Evolutionary conservation across 164 flowering plant genomes (phyloP), one percentile per base, ranked within the genome.

Genomic region (Akebia trifoliata): DNA sequence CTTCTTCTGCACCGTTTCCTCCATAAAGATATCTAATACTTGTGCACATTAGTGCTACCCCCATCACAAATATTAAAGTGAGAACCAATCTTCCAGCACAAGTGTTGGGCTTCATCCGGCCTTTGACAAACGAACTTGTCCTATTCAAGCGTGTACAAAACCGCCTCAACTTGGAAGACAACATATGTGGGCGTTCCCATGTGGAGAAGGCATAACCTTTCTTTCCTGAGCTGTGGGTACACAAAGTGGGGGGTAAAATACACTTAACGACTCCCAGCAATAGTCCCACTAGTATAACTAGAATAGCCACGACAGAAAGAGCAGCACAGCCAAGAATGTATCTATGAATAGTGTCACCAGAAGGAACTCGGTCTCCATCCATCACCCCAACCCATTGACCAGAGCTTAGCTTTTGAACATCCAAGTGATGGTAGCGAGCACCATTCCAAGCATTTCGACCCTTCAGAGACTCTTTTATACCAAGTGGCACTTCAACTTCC

Each of bases 381-480:
- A 85, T 76, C 17, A 87, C 86, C 18, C 70, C 98, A 50, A 92
- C 45, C 97, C 97, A 92, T 39, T 63, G 61, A 34, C 95, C 94
- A 15, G 82, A 67, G 48, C 76, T 71, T 28, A 92, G 75, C 72
- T 74, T 74, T 73, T 81, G 97, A 7, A 70, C 90, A 56, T 92
- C 98, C 12, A 92, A 74, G 68, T 89, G 96, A 66, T 92, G 98
- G 56, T 80, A 64, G 17, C 97, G 89, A 66, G 75, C 90, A 48
- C 97, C 94, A 64, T 87, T 85, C 98, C 98, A 92, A 46, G 84
- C 81, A 78, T 92, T 92, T 11, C 72, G 66, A 5, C 86, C 90
- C 66, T 92, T 92, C 24, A 26, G 54, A 1, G 87, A 56, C 65
- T 72, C 81, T 49, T 75, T 63, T 1, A 89, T 38, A 29, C 84